phyloP scores from a whole-genome alignment of 192 early-diverging fungal genomes.

The Funneliformis mosseae region DNA sequence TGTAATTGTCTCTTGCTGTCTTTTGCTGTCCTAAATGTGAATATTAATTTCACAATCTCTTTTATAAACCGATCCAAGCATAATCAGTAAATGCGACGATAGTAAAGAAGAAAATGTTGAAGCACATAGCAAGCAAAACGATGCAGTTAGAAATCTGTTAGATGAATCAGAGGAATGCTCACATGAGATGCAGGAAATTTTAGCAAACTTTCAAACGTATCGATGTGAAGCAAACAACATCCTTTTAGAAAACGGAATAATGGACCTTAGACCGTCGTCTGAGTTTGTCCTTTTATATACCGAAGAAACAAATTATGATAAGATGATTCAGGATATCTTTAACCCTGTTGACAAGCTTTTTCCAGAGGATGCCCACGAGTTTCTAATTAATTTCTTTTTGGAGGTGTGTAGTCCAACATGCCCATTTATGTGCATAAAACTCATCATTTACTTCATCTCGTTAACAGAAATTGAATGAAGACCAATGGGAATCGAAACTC shows the following conservation, averaged over 20 bases:
- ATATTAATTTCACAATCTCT: too few species aligned
- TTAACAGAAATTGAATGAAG: constrained; percentile 18
- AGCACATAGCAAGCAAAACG: too few species aligned
- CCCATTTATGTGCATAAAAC: background rate
- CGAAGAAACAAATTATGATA: constrained; percentile 13
- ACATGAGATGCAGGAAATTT: background rate
- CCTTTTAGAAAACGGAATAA: constrained; percentile 17
- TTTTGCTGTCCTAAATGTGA: too few species aligned
- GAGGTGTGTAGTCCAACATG: constrained; percentile 14
- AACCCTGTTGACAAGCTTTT: constrained; percentile 14
- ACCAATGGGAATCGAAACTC: constrained; percentile 24
- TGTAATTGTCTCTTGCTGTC: too few species aligned
- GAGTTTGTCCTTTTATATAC: constrained; percentile 24
- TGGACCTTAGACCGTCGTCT: constrained; percentile 21
- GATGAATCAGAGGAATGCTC: background rate
- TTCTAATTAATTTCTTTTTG: constrained; percentile 23
- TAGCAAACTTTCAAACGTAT: background rate
- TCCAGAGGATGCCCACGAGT: constrained; percentile 12
- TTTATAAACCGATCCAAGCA: too few species aligned
- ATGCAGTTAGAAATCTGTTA: background rate
- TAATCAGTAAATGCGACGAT: too few species aligned
- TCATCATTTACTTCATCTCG: background rate
- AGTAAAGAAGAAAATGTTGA: background rate
- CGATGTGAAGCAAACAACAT: background rate
- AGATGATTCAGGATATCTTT: constrained; percentile 12